Percentiles rank a stretch among this genome's conserved stretches.
These are phyloP conservation scores for Canna indica DNA, from an alignment of 176 grass and related monocot species.

Conservation along the genomic window DNA sequence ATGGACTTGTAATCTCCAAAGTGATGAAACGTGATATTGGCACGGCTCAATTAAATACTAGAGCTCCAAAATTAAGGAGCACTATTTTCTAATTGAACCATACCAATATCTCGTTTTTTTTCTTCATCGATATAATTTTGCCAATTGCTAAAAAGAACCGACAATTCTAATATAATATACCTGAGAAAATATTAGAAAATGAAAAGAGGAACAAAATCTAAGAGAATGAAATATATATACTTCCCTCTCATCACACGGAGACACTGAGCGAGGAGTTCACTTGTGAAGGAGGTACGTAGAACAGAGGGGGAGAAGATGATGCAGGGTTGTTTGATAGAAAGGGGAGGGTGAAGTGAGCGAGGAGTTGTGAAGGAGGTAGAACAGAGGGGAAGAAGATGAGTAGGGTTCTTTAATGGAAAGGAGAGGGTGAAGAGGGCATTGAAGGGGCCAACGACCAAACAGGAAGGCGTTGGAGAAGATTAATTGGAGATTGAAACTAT, in stretches of 20 bases:
- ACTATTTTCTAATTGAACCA: background rate
- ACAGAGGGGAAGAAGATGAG: background rate
- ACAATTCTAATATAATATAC: too few species aligned
- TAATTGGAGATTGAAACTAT: background rate
- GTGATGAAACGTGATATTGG: background rate
- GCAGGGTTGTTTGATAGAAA: too few species aligned
- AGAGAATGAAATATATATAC: too few species aligned
- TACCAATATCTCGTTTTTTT: background rate
- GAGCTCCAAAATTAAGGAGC: background rate
- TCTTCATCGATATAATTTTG: background rate
- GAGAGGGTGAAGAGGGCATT: background rate
- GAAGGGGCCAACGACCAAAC: background rate
- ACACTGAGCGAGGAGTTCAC: too few species aligned
- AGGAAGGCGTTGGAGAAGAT: background rate
- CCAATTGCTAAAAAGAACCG: too few species aligned
- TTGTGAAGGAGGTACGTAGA: too few species aligned
- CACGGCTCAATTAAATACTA: background rate
- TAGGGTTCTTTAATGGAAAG: background rate
- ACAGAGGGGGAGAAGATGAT: too few species aligned
- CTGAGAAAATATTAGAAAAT: too few species aligned
- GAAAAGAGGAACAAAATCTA: too few species aligned
- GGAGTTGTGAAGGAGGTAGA: too few species aligned
- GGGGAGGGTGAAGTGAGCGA: background rate
- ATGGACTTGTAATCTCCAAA: too few species aligned
- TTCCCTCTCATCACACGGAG: too few species aligned